Evolutionary conservation across 805 yeast genomes (phyloP).

Genomic region (Hanseniaspora vineae): DNA sequence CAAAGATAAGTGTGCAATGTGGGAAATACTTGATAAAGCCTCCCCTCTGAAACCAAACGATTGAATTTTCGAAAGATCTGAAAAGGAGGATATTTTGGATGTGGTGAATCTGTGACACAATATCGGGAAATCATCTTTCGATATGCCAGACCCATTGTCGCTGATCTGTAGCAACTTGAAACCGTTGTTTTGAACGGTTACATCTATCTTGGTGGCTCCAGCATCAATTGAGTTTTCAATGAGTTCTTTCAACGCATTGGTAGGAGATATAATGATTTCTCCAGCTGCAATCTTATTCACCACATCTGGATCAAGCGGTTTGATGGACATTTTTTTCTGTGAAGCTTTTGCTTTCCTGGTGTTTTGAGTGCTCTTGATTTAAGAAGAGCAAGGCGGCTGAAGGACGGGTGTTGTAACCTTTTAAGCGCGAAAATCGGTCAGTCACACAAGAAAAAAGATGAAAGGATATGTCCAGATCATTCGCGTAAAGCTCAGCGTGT

Average conservation of each 20-base stretch:
- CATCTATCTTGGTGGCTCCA: constrained; percentile 55
- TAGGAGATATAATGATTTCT: constrained; percentile 86
- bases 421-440: too few relatives aligned
- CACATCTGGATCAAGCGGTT: constrained; percentile 52
- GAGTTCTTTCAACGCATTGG: constrained; percentile 87
- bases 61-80: constrained; percentile 54
- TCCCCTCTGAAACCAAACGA: constrained; percentile 97
- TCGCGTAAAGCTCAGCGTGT: too few relatives aligned
- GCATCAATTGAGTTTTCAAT: constrained; percentile 92
- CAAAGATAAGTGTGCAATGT: constrained; percentile 71
- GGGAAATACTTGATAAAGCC: constrained; percentile 89
- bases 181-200: constrained; percentile 86
- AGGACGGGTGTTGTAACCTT: too few relatives aligned
- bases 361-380: not conserved
- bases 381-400: too few relatives aligned
- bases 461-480: too few relatives aligned
- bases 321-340: constrained; percentile 7
- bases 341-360: not conserved
- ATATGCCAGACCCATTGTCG: constrained; percentile 82
- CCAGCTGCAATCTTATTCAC: constrained; percentile 95
- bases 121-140: constrained; percentile 55
- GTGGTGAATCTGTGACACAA: constrained; percentile 92
- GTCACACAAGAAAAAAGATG: too few relatives aligned
- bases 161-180: constrained; percentile 71
- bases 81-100: constrained; percentile 62